Evolutionary conservation across 1,284 basidiomycete species (phyloP), one percentile per base, ranked within the genome.

Genomic region (Abortiporus biennis): DNA sequence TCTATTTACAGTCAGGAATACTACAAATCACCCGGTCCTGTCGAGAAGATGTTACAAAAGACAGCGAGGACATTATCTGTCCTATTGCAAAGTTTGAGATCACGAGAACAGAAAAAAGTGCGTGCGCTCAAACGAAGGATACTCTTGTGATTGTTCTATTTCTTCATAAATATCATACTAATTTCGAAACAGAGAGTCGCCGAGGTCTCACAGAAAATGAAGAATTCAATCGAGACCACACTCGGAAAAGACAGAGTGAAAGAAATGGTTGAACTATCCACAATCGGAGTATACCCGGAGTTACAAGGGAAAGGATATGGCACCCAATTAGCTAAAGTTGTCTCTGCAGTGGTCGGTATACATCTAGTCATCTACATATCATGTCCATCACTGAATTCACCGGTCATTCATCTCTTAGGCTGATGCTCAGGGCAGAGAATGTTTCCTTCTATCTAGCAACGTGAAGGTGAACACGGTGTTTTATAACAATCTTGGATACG

Each of bases 381-480:
- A n/a, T n/a, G n/a, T n/a, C n/a, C n/a, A n/a, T n/a, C 27, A 8
- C 27, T 8, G 22, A n/a, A 36, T n/a, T 4, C 22, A n/a, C 27
- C n/a, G n/a, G n/a, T 16, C 21, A 22, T 30, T 22, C 4, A 16
- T 15, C 6, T 23, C 41, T 3, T 46, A 39, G 40, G 41, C 41
- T 3, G 41, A 43, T 20, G 20, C 24, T 4, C 15, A 36, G 8
- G n/a, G 3, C 3, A n/a, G 23, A 6, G 20, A 32, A 13, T 36
- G 24, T 33, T 47, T n/a, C 35, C 35, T 43, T 3, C 12, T 35
- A 8, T 47, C 45, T 8, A 47, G 42, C 20, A 49, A 49, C 30
- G 23, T 39, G n/a, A 23, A 31, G 19, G 46, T 20, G 11, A 49
- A 49, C 32, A 44, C 36, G 2, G 42, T 19, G 17, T 49, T 49